Base-by-base conservation (phyloP, 305 asterid species). In the Nicotiana rustica region DNA sequence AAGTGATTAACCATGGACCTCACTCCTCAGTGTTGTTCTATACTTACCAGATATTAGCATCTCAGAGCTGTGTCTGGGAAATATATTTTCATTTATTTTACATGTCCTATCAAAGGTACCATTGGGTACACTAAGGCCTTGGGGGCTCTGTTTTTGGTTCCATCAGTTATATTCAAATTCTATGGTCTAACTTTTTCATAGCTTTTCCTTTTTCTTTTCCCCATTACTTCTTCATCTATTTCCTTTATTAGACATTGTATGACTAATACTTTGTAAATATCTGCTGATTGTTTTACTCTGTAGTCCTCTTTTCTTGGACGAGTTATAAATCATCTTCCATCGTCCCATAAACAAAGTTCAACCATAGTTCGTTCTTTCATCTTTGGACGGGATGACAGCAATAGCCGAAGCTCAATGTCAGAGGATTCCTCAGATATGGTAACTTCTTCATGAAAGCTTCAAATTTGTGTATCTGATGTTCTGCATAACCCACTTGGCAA, bases 261-360 rank as follows among this genome's bases (percentile, higher is more conserved):
- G 61, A 47, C 21, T 71, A 47, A 41, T 49, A 47, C 52, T 21
- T 2, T 10, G 47, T 25, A 49, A 25, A 78, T 47, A 19, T 67
- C 59, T 76, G 64, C 81, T 76, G 52, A 81, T 21, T 66, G 38
- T 64, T 52, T 49, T 73, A 76, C 80, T 56, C 31, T 89, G 89
- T 92, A 94, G 99, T 89, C 98, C 85, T 94, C 99, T 81, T 96
- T 96, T 88, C 89, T 91, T 67, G 95, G 97, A 25, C 95, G 97
- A 78, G 85, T 38, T 33, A 89, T 97, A 84, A 91, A 86, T 83
- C 89, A 88, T 87, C 81, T 88, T 80, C 86, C 93, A 82, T 89
- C 93, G 75, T 90, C 96, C 85, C 88, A 82, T 41, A 94, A 88
- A 92, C 94, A 92, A 88, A 89, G 95, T 59, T 87, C 92, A 31